These are phyloP conservation scores for Lentinula raphanica DNA, from an alignment of 768 basidiomycete genomes.

Conservation along the genomic window DNA sequence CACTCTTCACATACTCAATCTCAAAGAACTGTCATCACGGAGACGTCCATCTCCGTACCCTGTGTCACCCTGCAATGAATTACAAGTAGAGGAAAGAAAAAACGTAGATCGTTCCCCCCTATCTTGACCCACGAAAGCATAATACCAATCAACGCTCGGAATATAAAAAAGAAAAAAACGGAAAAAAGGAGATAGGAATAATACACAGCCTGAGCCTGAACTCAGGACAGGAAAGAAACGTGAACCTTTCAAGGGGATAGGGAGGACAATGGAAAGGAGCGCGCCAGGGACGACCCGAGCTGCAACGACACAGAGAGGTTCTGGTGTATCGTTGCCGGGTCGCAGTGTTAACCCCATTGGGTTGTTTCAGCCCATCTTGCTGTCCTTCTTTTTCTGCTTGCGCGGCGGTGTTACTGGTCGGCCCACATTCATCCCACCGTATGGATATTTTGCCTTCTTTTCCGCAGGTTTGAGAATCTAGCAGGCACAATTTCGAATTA, in stretches of 20 bases:
- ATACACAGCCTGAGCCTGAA: constrained; percentile 5
- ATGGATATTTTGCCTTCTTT: constrained; percentile 94
- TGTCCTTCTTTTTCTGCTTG: constrained; percentile 96
- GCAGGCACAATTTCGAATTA: neutral
- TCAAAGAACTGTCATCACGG: neutral
- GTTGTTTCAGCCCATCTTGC: constrained; percentile 46
- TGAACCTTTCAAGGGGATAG: neutral
- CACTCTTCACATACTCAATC: no score
- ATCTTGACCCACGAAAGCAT: neutral
- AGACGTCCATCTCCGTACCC: neutral
- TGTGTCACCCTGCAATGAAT: neutral
- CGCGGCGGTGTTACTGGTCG: constrained; percentile 93
- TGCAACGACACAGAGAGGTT: neutral
- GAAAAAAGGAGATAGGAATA: neutral
- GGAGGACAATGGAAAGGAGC: neutral
- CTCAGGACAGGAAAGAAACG: neutral
- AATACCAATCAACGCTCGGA: neutral
- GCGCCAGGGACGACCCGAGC: neutral
- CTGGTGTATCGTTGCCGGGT: constrained; percentile 2
- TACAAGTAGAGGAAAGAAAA: neutral
- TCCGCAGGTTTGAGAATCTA: constrained; percentile 99
- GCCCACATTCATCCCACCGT: constrained; percentile 81
- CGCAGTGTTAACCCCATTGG: constrained; percentile 9
- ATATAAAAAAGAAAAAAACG: neutral
- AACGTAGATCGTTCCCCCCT: neutral